phyloP scores from a whole-genome alignment of 441 rosid genomes.

The Syzygium malaccense region DNA sequence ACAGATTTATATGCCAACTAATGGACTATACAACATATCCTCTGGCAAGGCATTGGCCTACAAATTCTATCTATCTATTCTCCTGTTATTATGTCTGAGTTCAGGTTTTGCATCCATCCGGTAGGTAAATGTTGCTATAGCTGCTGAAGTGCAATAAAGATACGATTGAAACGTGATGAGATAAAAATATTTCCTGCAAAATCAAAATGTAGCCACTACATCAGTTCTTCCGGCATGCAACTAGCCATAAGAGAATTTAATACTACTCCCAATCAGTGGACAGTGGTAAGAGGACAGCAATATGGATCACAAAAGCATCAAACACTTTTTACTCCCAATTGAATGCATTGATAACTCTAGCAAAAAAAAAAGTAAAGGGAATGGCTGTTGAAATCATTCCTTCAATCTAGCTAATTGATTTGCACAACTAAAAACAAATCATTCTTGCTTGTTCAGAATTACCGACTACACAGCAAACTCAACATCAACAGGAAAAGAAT shows the following conservation, averaged over 20 bases:
- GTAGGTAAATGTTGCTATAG: too few species aligned
- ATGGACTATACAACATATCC: neutral
- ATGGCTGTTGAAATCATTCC: neutral
- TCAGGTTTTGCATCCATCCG: too few species aligned
- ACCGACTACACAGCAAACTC: neutral
- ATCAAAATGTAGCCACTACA: neutral
- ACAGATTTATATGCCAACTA: slow-evolving; percentile 15
- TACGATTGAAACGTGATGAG: slow-evolving; percentile 85
- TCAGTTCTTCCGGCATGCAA: neutral
- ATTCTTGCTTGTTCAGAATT: neutral
- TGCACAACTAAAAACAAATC: neutral
- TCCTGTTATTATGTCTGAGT: slow-evolving; percentile 60
- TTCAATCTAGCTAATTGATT: neutral
- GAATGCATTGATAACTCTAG: neutral
- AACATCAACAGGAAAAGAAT: neutral
- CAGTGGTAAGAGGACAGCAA: neutral
- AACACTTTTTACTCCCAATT: neutral
- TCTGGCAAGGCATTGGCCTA: neutral
- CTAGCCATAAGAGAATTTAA: neutral
- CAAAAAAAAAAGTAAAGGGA: neutral
- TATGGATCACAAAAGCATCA: neutral
- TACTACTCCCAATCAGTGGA: neutral
- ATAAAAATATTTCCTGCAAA: slow-evolving; percentile 83
- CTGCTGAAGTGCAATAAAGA: slow-evolving; percentile 54
- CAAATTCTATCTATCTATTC: slow-evolving; percentile 51